These are phyloP conservation scores for Rhododendron vialii DNA, from an alignment of 148 eudicot species.

Conservation along the genomic window DNA sequence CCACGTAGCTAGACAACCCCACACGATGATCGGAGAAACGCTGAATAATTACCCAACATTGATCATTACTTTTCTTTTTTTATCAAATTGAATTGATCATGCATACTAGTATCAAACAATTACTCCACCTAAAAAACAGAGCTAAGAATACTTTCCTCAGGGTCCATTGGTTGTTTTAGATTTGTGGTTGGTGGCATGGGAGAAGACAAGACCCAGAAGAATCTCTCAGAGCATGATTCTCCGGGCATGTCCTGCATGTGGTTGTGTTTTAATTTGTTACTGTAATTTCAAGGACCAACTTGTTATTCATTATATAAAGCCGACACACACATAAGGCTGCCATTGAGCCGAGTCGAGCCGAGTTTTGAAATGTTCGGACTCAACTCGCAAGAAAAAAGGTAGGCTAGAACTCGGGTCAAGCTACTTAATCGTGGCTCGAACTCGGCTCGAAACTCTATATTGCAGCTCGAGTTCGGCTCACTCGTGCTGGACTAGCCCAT, in stretches of 20 bases:
- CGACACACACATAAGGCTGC: neutral
- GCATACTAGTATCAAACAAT: neutral
- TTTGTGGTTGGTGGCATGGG: neutral
- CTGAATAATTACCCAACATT: too few relatives aligned
- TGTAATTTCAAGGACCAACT: neutral
- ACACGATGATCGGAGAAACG: too few relatives aligned
- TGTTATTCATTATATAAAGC: neutral
- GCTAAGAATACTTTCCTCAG: neutral
- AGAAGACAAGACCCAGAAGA: neutral
- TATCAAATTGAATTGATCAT: neutral
- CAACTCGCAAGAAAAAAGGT: too few relatives aligned
- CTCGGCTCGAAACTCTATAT: too few relatives aligned
- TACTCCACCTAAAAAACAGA: neutral
- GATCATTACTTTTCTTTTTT: too few relatives aligned
- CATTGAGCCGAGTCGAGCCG: too few relatives aligned
- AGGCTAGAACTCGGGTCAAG: too few relatives aligned
- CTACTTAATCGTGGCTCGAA: too few relatives aligned
- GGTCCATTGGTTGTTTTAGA: neutral
- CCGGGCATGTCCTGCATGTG: neutral
- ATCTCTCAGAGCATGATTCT: neutral
- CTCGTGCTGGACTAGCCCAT: too few relatives aligned
- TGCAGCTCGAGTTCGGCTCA: too few relatives aligned
- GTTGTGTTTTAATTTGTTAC: neutral
- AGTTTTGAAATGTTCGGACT: too few relatives aligned
- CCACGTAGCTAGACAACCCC: too few relatives aligned